These are phyloP conservation scores for Cyberlindnera saturnus DNA, from an alignment of 805 yeast genomes.

Conservation along the genomic window DNA sequence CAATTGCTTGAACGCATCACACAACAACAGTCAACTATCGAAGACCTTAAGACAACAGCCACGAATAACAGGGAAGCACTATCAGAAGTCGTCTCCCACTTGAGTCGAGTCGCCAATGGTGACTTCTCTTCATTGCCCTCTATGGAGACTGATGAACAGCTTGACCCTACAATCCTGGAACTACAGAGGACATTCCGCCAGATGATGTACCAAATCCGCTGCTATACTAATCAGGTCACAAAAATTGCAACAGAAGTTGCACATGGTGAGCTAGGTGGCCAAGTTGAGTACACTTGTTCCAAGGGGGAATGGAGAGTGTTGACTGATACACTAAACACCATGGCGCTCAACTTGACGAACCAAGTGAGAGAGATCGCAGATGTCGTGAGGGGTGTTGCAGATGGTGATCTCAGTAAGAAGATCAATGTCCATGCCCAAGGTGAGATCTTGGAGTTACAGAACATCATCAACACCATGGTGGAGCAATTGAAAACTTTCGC, in stretches of 20 bases:
- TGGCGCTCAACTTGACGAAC: slow-evolving; percentile 82
- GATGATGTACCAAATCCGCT: slow-evolving; percentile 84
- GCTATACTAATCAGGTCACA: slow-evolving; percentile 56
- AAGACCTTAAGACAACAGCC: slow-evolving; percentile 4
- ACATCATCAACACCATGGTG: slow-evolving; percentile 85
- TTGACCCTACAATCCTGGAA: slow-evolving; percentile 73
- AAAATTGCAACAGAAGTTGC: slow-evolving; percentile 88
- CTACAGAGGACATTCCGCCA: slow-evolving; percentile 76
- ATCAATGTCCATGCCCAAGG: slow-evolving; percentile 89
- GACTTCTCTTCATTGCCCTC: slow-evolving; percentile 73
- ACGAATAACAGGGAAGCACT: slow-evolving; percentile 7
- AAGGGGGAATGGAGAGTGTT: slow-evolving; percentile 85
- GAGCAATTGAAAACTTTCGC: slow-evolving; percentile 83
- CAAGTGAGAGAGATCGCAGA: slow-evolving; percentile 88
- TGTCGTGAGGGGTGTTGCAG: slow-evolving; percentile 88
- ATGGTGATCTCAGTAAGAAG: slow-evolving; percentile 78
- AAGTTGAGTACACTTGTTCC: slow-evolving; percentile 77
- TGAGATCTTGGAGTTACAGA: slow-evolving; percentile 75
- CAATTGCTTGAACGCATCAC: slow-evolving; percentile 2
- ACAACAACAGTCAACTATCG: slow-evolving; percentile 2
- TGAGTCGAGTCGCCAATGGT: slow-evolving; percentile 74
- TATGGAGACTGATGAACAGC: slow-evolving; percentile 49
- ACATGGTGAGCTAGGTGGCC: slow-evolving; percentile 86
- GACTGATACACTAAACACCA: slow-evolving; percentile 78
- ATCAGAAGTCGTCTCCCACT: slow-evolving; percentile 1